Percentiles rank a stretch among this genome's conserved stretches.
phyloP scores from a whole-genome alignment of 148 eudicot species.

The Chenopodium formosanum region DNA sequence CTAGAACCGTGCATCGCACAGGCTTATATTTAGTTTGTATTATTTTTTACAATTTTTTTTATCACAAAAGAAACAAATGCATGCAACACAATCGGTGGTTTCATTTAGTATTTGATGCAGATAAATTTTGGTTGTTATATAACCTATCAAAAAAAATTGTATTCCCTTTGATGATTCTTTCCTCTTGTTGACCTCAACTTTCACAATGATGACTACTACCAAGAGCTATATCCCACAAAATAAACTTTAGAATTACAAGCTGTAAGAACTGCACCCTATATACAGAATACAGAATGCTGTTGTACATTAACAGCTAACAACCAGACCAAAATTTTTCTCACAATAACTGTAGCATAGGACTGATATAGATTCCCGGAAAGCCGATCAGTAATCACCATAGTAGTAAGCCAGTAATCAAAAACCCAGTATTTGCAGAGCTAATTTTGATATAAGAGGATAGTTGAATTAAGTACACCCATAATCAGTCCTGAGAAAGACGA shows the following conservation, averaged over 20 bases:
- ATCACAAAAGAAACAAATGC: too few relatives aligned
- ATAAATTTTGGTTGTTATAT: too few relatives aligned
- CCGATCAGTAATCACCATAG: background rate
- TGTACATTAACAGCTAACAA: background rate
- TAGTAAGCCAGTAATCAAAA: background rate
- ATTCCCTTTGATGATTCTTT: too few relatives aligned
- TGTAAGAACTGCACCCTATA: background rate
- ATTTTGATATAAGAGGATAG: background rate
- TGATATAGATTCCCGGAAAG: background rate
- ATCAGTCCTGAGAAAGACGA: slow-evolving; percentile 44
- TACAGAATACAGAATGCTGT: background rate
- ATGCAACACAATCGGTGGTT: too few relatives aligned
- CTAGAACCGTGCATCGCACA: too few relatives aligned
- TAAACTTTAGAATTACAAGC: background rate
- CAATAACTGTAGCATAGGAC: background rate
- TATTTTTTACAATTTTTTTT: too few relatives aligned
- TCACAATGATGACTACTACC: background rate
- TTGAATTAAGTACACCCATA: background rate
- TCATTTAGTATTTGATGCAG: too few relatives aligned
- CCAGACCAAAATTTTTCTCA: background rate
- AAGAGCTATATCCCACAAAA: background rate
- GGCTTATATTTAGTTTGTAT: too few relatives aligned
- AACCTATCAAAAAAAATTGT: too few relatives aligned
- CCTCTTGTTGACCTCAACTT: background rate
- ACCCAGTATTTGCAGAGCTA: background rate